Base-by-base conservation (phyloP, 2,329 filamentous ascomycete genomes). In the Myriosclerotinia scirpicola region DNA sequence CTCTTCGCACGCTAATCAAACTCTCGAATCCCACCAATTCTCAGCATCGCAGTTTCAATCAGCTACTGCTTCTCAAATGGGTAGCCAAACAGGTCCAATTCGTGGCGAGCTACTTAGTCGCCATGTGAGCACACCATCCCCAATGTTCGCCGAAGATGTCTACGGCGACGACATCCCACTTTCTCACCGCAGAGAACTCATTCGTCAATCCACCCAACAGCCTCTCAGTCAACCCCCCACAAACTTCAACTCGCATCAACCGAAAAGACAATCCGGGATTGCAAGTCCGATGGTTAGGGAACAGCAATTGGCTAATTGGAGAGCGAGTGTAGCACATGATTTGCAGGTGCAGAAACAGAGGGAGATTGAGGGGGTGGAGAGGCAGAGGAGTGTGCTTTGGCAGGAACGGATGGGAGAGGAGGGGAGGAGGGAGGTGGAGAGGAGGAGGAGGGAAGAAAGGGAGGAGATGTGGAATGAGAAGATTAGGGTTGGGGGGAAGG, bases 401-500 rank as follows among this genome's bases (percentile, higher is more conserved):
- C 80, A 82, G 46, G 87, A 90, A 71, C 85, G 71, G 42, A 70
- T 72, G 66, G 66, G 84, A 70, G 85, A 88, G 70, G 85, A 86
- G 40, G 83, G 86, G 63, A 81, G 85, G 73, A 82, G 83, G 62
- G 82, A 83, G 75, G 80, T 83, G 73, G 84, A 87, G 71, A 81
- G 83, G 65, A 79, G 81, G 53, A 85, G 84, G 59, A 84, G 83
- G 70, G 83, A 86, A 69, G 81, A 84, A 64, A 81, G 82, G 7
- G 87, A 91, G 17, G 84, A 84, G 60, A 83, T 83, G 48, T 87
- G 92, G 73, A 90, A 92, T 70, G 86, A 89, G 76, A 84, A 86
- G 70, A 95, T 96, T 90, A 83, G 91, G 64, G 87, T 85, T 20
- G 88, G 89, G 0, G 87, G 86, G 17, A 88, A 89, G 0, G 86